A percentile compares a stretch with the other conserved stretches of the same genome.
These are phyloP conservation scores for Syncephalis plumigaleata DNA, from an alignment of 371 early-diverging fungal species.

Conservation along the genomic window DNA sequence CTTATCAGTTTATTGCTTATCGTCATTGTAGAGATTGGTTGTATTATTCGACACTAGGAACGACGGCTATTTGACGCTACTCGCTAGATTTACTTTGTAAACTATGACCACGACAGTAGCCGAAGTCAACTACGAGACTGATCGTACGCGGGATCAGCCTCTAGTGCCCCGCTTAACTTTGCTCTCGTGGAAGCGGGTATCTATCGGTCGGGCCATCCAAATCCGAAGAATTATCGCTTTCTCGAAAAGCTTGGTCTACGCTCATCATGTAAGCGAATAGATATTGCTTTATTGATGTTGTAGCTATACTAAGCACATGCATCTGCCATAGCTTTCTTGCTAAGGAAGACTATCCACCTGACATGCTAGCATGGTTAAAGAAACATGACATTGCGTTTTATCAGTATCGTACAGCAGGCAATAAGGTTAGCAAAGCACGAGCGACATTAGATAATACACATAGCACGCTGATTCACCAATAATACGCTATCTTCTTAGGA, in stretches of 20 bases:
- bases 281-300: not conserved
- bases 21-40: too few species aligned
- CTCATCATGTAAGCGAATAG: slow-evolving; percentile 58
- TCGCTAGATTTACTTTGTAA: too few species aligned
- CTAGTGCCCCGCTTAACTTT: slow-evolving; percentile 84
- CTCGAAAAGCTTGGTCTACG: slow-evolving; percentile 53
- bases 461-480: not conserved
- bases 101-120: too few species aligned
- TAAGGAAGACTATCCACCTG: slow-evolving; percentile 65
- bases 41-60: too few species aligned
- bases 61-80: too few species aligned
- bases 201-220: slow-evolving; percentile 77
- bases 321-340: slow-evolving; percentile 39
- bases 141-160: slow-evolving; percentile 9
- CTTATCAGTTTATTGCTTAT: too few species aligned
- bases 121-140: too few species aligned
- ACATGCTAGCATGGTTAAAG: slow-evolving; percentile 56
- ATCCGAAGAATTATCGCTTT: slow-evolving; percentile 61
- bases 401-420: slow-evolving; percentile 68
- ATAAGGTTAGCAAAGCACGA: too few species aligned
- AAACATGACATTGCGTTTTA: slow-evolving; percentile 52
- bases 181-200: slow-evolving; percentile 73
- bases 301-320: not conserved
- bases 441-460: not conserved
- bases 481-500: slow-evolving; percentile 27